phyloP scores from a whole-genome alignment of 257 asterid genomes.

The Solanum rostratum region DNA sequence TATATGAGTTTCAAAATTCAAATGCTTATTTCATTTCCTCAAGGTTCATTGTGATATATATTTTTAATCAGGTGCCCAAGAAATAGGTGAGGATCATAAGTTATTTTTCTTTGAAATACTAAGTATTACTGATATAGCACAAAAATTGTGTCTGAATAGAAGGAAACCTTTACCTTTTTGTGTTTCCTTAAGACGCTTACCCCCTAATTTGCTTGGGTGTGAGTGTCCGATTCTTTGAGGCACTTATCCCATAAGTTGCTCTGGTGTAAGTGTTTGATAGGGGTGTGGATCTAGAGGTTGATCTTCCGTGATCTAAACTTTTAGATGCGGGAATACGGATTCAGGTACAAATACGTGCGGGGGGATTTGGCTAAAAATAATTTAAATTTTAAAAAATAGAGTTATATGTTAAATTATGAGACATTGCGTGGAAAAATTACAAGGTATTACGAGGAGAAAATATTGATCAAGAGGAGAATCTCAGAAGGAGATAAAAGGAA shows the following conservation, averaged over 20 bases:
- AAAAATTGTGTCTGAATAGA: not conserved
- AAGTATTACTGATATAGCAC: not conserved
- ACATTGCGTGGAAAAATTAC: not conserved
- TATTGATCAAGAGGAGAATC: not conserved
- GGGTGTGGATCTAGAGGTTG: not conserved
- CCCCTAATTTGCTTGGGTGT: not conserved
- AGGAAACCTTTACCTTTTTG: not conserved
- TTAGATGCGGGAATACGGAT: not conserved
- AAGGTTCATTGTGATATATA: not conserved
- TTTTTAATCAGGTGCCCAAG: not conserved
- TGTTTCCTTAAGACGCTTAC: not conserved
- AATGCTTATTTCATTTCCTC: not conserved
- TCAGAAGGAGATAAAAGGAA: not conserved
- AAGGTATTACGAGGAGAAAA: not conserved
- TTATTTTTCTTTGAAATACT: not conserved
- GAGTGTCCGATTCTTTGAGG: not conserved
- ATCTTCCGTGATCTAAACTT: not conserved
- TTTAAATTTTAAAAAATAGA: not conserved
- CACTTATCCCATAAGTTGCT: not conserved
- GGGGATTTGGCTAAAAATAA: not conserved
- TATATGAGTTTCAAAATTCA: not conserved
- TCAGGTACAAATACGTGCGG: not conserved
- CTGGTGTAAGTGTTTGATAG: not conserved
- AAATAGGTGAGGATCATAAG: not conserved
- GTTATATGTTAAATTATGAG: not conserved